A percentile compares a stretch with the other conserved stretches of the same genome.
phyloP scores from a whole-genome alignment of 2,329 filamentous ascomycete species.

The Ilyonectria mors-panacis region DNA sequence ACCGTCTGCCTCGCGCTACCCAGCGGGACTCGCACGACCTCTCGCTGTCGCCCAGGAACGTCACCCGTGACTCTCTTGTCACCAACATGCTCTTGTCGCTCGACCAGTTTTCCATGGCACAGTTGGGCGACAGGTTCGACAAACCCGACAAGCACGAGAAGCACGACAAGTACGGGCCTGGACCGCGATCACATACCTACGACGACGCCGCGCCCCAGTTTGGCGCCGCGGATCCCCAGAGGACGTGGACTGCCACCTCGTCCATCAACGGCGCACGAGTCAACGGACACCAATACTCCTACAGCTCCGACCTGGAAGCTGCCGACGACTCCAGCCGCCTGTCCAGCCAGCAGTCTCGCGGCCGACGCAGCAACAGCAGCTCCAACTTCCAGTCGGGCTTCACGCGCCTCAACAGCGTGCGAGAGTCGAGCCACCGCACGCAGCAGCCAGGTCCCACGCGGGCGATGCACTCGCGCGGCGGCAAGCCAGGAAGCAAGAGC shows the following conservation, averaged over 20 bases:
- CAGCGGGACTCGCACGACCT: constrained; percentile 85
- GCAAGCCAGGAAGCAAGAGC: constrained; percentile 79
- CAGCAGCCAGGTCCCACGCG: constrained; percentile 59
- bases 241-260: constrained; percentile 49
- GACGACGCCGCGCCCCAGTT: constrained; percentile 46
- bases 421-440: constrained; percentile 59
- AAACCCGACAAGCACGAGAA: neutral
- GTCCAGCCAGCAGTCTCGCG: constrained; percentile 64
- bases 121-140: constrained; percentile 47
- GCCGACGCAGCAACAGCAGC: constrained; percentile 84
- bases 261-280: constrained; percentile 43
- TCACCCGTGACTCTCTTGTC: constrained; percentile 91
- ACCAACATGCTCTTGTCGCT: constrained; percentile 96
- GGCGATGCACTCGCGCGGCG: constrained; percentile 64
- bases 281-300: constrained; percentile 63
- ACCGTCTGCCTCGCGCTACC: constrained; percentile 45
- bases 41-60: constrained; percentile 81
- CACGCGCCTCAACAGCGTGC: constrained; percentile 75
- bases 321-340: constrained; percentile 68
- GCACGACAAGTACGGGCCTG: constrained; percentile 41
- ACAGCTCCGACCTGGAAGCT: constrained; percentile 74
- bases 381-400: constrained; percentile 77
- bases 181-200: constrained; percentile 46
- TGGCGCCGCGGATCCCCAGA: constrained; percentile 52
- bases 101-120: constrained; percentile 80